These are phyloP conservation scores for Zygoascus sp. DNA, from an alignment of 1,139 yeast species.

Conservation along the genomic window DNA sequence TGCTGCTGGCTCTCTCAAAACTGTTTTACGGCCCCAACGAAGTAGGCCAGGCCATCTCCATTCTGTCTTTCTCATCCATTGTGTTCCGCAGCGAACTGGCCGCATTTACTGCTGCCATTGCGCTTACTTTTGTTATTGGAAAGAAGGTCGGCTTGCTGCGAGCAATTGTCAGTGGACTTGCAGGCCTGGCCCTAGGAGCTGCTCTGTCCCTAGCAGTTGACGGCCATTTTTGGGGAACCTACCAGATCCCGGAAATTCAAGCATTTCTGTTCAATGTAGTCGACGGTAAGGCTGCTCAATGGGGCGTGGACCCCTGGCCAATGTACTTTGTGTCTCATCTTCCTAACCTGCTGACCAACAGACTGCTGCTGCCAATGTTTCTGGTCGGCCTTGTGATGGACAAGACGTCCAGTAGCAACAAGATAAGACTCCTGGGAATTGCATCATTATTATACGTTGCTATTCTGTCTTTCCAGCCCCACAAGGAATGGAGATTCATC, in stretches of 20 bases:
- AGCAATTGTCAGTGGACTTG: slow-evolving; percentile 40
- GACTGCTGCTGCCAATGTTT: slow-evolving; percentile 35
- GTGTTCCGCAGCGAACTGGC: slow-evolving; percentile 73
- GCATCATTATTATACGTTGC: slow-evolving; percentile 53
- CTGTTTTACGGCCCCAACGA: slow-evolving; percentile 3
- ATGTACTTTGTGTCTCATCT: slow-evolving; percentile 63
- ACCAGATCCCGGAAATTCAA: slow-evolving; percentile 66
- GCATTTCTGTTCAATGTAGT: slow-evolving; percentile 72
- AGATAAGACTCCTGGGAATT: slow-evolving; percentile 38
- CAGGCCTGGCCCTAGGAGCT: slow-evolving; percentile 57
- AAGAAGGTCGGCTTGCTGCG: slow-evolving; percentile 43
- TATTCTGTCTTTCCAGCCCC: slow-evolving; percentile 76
- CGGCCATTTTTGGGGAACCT: slow-evolving; percentile 63
- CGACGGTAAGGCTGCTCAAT: slow-evolving; percentile 62
- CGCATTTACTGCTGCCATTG: slow-evolving; percentile 49
- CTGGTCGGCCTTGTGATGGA: slow-evolving; percentile 28
- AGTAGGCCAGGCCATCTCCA: slow-evolving; percentile 43
- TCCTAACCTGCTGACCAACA: slow-evolving; percentile 55
- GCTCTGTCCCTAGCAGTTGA: slow-evolving; percentile 53
- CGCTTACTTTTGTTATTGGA: slow-evolving; percentile 32
- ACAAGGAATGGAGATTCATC: slow-evolving; percentile 92
- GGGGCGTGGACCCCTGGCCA: slow-evolving; percentile 80
- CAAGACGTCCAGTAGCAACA: slow-evolving; percentile 25
- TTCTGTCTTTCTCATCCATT: slow-evolving; percentile 60
- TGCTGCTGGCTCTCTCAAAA: slow-evolving; percentile 41